Evolutionary conservation across 768 basidiomycete genomes (phyloP).

Genomic region (Calocera cornea): DNA sequence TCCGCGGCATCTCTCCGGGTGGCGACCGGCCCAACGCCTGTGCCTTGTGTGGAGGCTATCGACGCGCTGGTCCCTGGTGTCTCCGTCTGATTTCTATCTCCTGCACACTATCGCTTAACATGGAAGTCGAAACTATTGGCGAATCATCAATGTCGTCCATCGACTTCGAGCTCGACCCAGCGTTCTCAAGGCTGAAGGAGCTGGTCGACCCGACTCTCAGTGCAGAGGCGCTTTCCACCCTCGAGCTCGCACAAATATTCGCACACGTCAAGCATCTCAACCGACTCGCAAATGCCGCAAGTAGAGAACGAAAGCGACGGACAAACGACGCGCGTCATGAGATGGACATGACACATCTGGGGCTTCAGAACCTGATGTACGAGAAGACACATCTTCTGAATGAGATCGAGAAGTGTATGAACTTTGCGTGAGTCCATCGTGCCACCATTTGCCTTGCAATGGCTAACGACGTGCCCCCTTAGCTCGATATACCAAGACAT

Average conservation of each 20-base stretch:
- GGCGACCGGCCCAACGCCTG: background rate
- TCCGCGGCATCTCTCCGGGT: background rate
- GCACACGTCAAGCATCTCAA: constrained; percentile 68
- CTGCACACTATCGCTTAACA: background rate
- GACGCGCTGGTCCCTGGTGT: background rate
- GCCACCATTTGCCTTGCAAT: background rate
- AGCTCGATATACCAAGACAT: constrained; percentile 86
- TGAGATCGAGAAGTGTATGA: constrained; percentile 84
- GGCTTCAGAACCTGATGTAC: constrained; percentile 74
- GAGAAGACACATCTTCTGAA: constrained; percentile 81
- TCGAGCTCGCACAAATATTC: constrained; percentile 30
- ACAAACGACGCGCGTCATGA: constrained; percentile 64
- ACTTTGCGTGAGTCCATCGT: constrained; percentile 58
- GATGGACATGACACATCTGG: constrained; percentile 82
- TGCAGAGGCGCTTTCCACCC: background rate
- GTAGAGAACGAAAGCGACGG: constrained; percentile 57
- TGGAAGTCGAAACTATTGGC: background rate
- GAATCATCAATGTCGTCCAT: background rate
- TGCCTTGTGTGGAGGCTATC: background rate
- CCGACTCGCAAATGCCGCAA: constrained; percentile 55
- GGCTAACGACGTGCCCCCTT: background rate
- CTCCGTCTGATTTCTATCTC: background rate
- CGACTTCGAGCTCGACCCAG: background rate
- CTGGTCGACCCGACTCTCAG: background rate
- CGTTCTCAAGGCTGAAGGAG: background rate